Evolutionary conservation across 2,329 filamentous ascomycete species (phyloP), one percentile per base, ranked within the genome.

Genomic region (Lizonia empirigonia): DNA sequence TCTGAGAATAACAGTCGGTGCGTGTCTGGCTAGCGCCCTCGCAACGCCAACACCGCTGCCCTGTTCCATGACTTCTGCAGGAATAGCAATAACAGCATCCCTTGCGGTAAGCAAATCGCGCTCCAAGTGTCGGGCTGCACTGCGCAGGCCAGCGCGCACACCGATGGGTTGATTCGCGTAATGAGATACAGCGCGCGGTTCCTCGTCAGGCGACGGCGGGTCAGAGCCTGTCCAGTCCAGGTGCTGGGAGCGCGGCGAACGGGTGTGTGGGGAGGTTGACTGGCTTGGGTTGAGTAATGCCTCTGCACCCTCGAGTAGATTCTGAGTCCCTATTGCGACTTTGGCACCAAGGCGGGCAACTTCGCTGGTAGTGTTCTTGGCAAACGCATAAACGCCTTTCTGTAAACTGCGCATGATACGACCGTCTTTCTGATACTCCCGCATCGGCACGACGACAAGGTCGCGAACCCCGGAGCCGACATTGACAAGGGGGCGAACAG

Each of bases 81-180:
- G 93, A 20, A 99, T 90, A 1, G 93, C 94, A 63, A 99, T 93
- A 50, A 99, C 91, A 8, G 93, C 94, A 74, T 99, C 91, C 49
- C 87, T 82, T 0, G 94, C 90, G 35, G 92, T 80, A 30, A 93
- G 81, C n/a, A 99, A 79, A 71, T 99, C 95, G 26, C 91, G 85
- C 54, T 92, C 86, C 22, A 99, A 80, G 44, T 91, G 90, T 22
- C 86, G 80, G 64, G 92, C 93, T 4, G 91, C 94, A 10, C 89
- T 89, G 2, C 89, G 83, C 13, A 99, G 78, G 3, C 94, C 94
- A 63, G 95, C 90, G 3, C 93, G 81, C 2, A 99, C 89, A 1
- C 90, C 90, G 2, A 94, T 84, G 0, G 95, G 95, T 68, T 97
- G 94, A 63, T 97, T 90, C 0, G 95, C 94, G 67, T 99, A 99